Base-by-base conservation (phyloP, 768 basidiomycete species). In the Tylopilus subfusipes region DNA sequence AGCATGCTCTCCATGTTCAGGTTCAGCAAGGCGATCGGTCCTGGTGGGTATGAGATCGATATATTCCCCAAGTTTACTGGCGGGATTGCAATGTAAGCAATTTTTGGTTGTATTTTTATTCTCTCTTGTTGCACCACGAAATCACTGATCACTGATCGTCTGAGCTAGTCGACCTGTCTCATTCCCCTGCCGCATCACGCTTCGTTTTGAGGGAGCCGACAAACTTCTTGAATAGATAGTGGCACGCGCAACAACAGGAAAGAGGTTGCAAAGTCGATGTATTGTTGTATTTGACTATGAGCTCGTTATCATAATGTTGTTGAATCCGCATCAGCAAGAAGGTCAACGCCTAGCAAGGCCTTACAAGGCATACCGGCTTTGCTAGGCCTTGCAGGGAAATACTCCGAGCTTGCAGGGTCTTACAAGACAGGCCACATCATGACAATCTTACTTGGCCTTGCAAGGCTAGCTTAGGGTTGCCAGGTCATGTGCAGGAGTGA, bases 21-120 rank as follows among this genome's bases (percentile, higher is more conserved):
- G 31, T 59, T 67, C 10, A 48, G 56, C 53, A 67, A 63, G 36
- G 63, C 59, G 38, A 55, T 56, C n/a, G 62, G 61, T 29, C 52
- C 56, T 31, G 59, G 53, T 1, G 66, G 66, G 22, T 60, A 67
- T 39, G 57, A 59, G 16, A 54, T 64, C 8, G 59, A 67, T 38
- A 34, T 67, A 34, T 54, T 39, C 30, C 63, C 63, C 25, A 63
- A 55, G 40, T 67, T 62, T 25, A 48, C 29, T 2, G 50, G 59
- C 1, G 57, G 59, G 0, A 43, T 61, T 45, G 43, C 52, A 13
- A 39, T 57, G 65, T 66, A 50, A 57, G 64, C 50, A 12, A 19
- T 33, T 27, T 4, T 2, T 14, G 2, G 5, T 30, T 10, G 2
- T 31, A 10, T n/a, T 21, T 27, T 12, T 33, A 11, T 6, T 22